These are phyloP conservation scores for Pichia ethanolica DNA, from an alignment of 805 yeast species.

Conservation along the genomic window DNA sequence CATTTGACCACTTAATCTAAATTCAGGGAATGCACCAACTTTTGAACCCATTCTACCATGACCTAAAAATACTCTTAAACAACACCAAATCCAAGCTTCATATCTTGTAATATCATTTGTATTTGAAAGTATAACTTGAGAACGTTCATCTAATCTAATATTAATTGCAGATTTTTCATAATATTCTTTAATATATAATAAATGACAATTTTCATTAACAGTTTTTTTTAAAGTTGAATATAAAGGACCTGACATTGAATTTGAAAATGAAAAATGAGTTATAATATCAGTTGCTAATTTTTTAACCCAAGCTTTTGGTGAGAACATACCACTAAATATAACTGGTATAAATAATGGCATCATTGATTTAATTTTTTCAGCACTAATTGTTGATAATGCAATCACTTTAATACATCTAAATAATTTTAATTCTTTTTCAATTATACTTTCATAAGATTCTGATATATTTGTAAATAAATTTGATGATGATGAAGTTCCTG, in stretches of 20 bases:
- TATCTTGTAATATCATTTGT: conserved; percentile 22
- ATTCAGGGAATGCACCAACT: conserved; percentile 89
- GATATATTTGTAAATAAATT: conserved; percentile 23
- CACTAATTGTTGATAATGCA: conserved; percentile 64
- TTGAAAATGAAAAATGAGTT: conserved; percentile 43
- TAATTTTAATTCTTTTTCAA: conserved; percentile 68
- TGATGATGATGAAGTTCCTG: neutral
- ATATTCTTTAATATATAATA: conserved; percentile 22
- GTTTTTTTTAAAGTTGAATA: conserved; percentile 22
- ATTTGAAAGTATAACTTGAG: conserved; percentile 20
- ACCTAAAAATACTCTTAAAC: conserved; percentile 37
- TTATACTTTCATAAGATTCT: conserved; percentile 25
- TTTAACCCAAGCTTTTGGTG: conserved; percentile 74
- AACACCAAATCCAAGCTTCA: conserved; percentile 31
- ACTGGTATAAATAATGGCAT: conserved; percentile 51
- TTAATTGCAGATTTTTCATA: conserved; percentile 16
- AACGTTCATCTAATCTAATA: conserved; percentile 20
- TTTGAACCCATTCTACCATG: conserved; percentile 84
- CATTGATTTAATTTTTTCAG: conserved; percentile 52
- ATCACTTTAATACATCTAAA: conserved; percentile 77
- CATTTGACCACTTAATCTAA: conserved; percentile 44
- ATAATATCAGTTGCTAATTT: conserved; percentile 73
- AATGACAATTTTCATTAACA: conserved; percentile 29
- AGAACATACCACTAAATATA: conserved; percentile 68
- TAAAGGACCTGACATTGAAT: conserved; percentile 15